Conservation (phyloP, 192 early-diverging fungal species). For the Coemansia asiatica region DNA sequence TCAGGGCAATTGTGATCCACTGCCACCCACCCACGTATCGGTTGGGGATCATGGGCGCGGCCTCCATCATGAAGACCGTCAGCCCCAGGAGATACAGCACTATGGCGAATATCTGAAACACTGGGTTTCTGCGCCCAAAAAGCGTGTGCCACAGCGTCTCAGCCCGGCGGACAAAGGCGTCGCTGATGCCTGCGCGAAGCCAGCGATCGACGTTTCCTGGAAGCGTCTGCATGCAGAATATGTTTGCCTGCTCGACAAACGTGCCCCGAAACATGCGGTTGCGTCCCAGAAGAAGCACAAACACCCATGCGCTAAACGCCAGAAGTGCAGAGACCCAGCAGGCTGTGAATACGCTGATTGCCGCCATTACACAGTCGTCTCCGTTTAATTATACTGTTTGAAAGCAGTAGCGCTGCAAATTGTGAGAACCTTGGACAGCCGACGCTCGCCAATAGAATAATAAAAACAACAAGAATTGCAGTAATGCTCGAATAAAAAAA, state of each 20-base stretch:
- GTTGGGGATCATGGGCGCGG: constrained; percentile 41
- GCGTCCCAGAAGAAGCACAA: constrained; percentile 45
- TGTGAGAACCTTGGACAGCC: neutral
- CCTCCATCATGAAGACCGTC: constrained; percentile 34
- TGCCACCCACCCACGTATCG: constrained; percentile 43
- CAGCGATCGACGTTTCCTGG: constrained; percentile 18
- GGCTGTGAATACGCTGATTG: constrained; percentile 20
- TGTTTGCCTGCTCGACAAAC: constrained; percentile 31
- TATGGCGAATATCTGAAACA: constrained; percentile 41
- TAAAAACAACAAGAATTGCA: neutral
- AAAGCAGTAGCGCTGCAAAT: neutral
- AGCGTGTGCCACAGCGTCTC: constrained; percentile 27
- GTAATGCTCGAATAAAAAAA: no score
- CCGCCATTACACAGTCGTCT: neutral
- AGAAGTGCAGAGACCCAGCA: constrained; percentile 15
- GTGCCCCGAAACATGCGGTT: constrained; percentile 50
- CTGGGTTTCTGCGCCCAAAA: constrained; percentile 44
- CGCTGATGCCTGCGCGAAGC: constrained; percentile 18
- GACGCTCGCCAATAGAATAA: neutral
- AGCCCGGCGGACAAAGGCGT: constrained; percentile 13
- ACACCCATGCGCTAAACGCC: constrained; percentile 33
- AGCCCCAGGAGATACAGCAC: constrained; percentile 38
- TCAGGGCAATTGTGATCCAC: constrained; percentile 28
- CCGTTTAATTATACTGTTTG: constrained; percentile 1
- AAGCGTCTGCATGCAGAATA: constrained; percentile 15